phyloP scores from a whole-genome alignment of 352 stramenopile genomes.

The Phytophthora hybrid region DNA sequence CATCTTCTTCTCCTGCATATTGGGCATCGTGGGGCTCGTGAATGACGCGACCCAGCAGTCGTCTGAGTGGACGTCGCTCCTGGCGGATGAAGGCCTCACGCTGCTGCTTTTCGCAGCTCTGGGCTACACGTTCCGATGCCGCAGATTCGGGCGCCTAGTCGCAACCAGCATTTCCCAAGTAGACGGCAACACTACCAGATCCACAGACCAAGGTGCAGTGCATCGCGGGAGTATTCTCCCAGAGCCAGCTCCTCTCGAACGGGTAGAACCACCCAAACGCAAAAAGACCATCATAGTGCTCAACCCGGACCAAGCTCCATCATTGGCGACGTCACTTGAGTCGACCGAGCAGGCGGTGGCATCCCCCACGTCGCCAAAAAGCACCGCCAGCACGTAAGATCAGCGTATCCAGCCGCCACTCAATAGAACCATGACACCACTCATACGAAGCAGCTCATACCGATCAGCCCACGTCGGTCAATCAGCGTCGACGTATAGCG shows the following conservation, averaged over 20 bases:
- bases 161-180: not conserved
- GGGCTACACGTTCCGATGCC: conserved; percentile 69
- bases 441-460: not conserved
- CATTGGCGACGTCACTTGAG: conserved; percentile 39
- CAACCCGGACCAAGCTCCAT: conserved; percentile 51
- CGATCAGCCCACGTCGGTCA: not conserved
- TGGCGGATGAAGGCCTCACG: conserved; percentile 52
- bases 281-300: conserved; percentile 53
- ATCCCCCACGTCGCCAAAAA: conserved; percentile 15
- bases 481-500: conserved; percentile 32
- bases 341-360: conserved; percentile 4
- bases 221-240: conserved; percentile 39
- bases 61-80: conserved; percentile 46
- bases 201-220: conserved; percentile 1
- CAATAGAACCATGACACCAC: not conserved
- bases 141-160: conserved; percentile 61
- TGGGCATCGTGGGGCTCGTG: conserved; percentile 53
- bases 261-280: conserved; percentile 20
- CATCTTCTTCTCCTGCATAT: conserved; percentile 59
- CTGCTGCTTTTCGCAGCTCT: conserved; percentile 53
- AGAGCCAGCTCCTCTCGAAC: conserved; percentile 16
- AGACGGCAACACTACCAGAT: not conserved
- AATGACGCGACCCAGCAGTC: conserved; percentile 44
- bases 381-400: conserved; percentile 17
- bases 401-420: not conserved